Conservation (phyloP, 2,329 filamentous ascomycete species). For the Coniochaeta sp. region DNA sequence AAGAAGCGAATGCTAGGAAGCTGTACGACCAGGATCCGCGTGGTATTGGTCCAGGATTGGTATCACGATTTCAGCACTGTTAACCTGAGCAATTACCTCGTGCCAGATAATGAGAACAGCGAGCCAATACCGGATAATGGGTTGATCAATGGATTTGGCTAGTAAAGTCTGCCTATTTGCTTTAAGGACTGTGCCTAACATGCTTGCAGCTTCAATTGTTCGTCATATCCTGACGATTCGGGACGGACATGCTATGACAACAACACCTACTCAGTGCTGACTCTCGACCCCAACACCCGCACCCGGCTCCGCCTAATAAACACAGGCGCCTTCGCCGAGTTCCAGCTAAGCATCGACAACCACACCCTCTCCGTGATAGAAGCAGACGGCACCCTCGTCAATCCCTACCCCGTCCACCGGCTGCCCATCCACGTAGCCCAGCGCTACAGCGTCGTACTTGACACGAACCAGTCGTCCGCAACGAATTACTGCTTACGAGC, state of each 20-base stretch:
- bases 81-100: constrained; percentile 27
- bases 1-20: constrained; percentile 39
- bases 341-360: constrained; percentile 64
- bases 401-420: constrained; percentile 50
- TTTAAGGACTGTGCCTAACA: neutral
- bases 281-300: neutral
- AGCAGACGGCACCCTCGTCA: constrained; percentile 61
- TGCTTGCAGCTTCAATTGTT: neutral
- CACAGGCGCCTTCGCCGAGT: constrained; percentile 63
- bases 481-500: constrained; percentile 57
- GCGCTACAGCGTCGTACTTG: constrained; percentile 60
- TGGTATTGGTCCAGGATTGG: constrained; percentile 61
- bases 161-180: neutral
- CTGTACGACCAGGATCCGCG: constrained; percentile 52
- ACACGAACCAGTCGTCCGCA: constrained; percentile 44
- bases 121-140: constrained; percentile 37
- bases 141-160: constrained; percentile 30
- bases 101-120: constrained; percentile 34
- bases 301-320: constrained; percentile 60
- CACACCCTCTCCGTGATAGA: constrained; percentile 55
- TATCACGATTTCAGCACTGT: constrained; percentile 49
- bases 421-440: constrained; percentile 64
- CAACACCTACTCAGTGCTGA: neutral
- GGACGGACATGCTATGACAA: neutral
- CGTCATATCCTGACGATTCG: neutral